Evolutionary conservation across 2,329 filamentous ascomycete genomes (phyloP), one percentile per base, ranked within the genome.

Genomic region (Diaporthe velutina): DNA sequence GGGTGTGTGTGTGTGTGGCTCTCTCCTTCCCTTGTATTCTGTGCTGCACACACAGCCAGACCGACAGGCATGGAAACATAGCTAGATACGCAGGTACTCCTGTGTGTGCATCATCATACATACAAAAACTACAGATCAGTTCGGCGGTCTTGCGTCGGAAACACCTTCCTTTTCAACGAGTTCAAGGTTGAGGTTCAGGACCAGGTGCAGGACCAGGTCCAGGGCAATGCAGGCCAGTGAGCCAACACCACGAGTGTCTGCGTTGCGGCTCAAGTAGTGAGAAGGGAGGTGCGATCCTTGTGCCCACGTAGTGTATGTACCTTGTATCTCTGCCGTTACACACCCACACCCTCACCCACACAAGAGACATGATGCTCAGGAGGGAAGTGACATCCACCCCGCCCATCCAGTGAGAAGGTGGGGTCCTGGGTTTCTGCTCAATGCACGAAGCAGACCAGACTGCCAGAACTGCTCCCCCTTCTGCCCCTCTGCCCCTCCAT

Each of bases 391-490:
- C 30, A 67, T 22, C 45, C 45, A 54, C 61, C 45, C 45, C 42
- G 30, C 22, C 28, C 19, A 3, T 35, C 19, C 60, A 66, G 10
- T 35, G n/a, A 66, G 19, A 35, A 50, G 61, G 61, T 67, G 61
- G 61, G 28, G 30, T 22, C 22, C 22, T n/a, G 28, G 61, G 30
- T 50, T 35, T 52, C 61, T 67, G 42, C 61, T 50, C 61, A 38
- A 67, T 67, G 45, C 61, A 67, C 61, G 22, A 67, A 67, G 61
- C 61, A 67, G 13, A 67, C 22, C 61, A 67, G 61, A 60, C n/a
- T n/a, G n/a, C n/a, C n/a, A n/a, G n/a, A n/a, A n/a, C 9, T 22
- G n/a, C 58, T 42, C 55, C 30, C 10, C 45, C 42, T 52, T 52
- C 42, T 50, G 30, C 61, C 30, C 61, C 45, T 67, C 45, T 9